Evolutionary conservation across 306 rosid genomes (phyloP), one percentile per base, ranked within the genome.

Genomic region (Cyclanthera cordifolia): DNA sequence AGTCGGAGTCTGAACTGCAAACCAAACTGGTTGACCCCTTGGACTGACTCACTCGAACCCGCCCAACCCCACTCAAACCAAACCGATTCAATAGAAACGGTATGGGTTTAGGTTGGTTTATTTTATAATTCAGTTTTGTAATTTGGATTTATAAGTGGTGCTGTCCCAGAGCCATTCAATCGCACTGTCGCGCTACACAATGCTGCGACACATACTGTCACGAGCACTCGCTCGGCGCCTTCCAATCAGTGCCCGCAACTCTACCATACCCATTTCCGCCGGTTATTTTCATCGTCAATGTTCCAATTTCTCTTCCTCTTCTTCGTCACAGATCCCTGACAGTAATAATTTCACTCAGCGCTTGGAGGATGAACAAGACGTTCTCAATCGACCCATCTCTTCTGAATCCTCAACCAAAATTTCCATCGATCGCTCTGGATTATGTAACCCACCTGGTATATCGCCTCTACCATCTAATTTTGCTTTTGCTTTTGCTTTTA

Each of bases 391-490:
- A 56, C 6, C 77, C 67, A 4, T 73, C 66, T 8, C 71, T 63
- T 52, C 78, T 63, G 72, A 71, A 61, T 52, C 84, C 58, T 37
- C 77, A n/a, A 32, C 89, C 79, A 46, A 77, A 16, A 75, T 84
- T 34, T 70, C 83, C 50, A 24, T 82, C 25, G 82, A 84, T 76
- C 84, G 84, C 51, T 84, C 89, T 47, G 84, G 82, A 63, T 76
- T 82, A 0, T 75, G 56, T 74, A 82, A 77, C 66, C 74, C 86
- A 10, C 68, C 79, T 17, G 82, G 82, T 82, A 71, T 39, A 3
- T 45, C 32, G 4, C 11, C 48, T 52, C 4, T 52, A 41, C 59
- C 34, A 11, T 66, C 48, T 72, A 47, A 57, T 32, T n/a, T 59
- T 72, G 66, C 23, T 72, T 45, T 72, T 57, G 47, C 27, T 53